Evolutionary conservation across 2,329 filamentous ascomycete species (phyloP), one percentile per base, ranked within the genome.

Genomic region (Fusarium falciforme): DNA sequence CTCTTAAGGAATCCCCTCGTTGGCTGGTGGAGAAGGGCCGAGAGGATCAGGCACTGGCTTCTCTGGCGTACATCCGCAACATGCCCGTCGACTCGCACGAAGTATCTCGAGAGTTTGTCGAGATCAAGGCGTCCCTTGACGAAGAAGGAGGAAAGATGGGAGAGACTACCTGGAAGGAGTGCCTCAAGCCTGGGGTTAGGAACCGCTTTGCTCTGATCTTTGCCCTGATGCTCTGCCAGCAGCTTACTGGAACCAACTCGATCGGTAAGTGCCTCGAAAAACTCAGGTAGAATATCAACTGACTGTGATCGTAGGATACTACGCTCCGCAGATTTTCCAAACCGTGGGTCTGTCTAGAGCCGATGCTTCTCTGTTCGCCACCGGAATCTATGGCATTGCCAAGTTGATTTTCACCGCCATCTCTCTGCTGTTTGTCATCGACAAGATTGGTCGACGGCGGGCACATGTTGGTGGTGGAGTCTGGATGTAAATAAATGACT

Each of bases 371-470:
- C 74, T 80, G n/a, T 79, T 82, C 49, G 76, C 77, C 16, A 79
- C 80, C 57, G 76, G 80, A 61, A 63, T 81, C 62, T 76, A 77
- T 58, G 78, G 78, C 22, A 69, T 74, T 20, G 78, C 80, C 59
- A 81, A 81, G 60, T 72, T 79, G 10, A 64, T 73, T 11, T 70
- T 78, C 20, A 80, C 78, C 10, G 58, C 92, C 31, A 89, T 94
- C 66, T 80, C 66, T 64, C 72, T 73, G 58, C 36, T 77, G 22
- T 70, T 75, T 64, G 71, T 78, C n/a, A 76, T 79, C 44, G 79
- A 81, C 59, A 74, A 73, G 61, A 76, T 76, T 57, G 69, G 69
- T 11, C 66, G 69, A 22, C 62, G 66, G 3, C 54, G 27, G 59
- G 59, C 44, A 38, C 35, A 71, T 60, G 42, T 59, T 66, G 52